Evolutionary conservation across 257 asterid species (phyloP), one percentile per base, ranked within the genome.

Genomic region (Striga asiatica): DNA sequence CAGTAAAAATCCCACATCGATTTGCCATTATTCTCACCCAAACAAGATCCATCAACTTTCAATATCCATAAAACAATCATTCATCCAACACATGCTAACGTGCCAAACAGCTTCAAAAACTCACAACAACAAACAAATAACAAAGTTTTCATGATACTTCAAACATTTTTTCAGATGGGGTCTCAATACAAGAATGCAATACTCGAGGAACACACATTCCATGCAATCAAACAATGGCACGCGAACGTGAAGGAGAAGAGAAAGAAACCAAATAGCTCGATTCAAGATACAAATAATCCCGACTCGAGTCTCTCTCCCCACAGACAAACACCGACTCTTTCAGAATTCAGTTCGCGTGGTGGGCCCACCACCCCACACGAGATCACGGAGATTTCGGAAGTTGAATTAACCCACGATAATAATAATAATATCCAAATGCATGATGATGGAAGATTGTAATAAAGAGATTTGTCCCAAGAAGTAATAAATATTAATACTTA

Each of bases 201-300:
- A 42, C 49, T 84, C 6, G 92, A 79, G 61, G 84, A 77, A 31
- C 73, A 74, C 19, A 75, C 84, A 19, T 43, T 78, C 24, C 79
- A 81, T 2, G 83, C 68, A 64, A 39, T 84, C 56, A 84, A 67
- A 61, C 66, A 55, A 47, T 84, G 92, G 95, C 92, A 84, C 65
- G 56, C 67, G 32, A 67, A 72, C 2, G 88, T 71, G 68, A 79
- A 53, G 71, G 68, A 68, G 28, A 84, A 75, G 64, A 68, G 70
- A 50, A 74, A 71, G 64, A 66, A 13, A 38, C 60, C 61, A 3
- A 41, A 16, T 4, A 6, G 21, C 8, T 7, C 1, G 35, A 29
- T 5, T 29, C 5, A 29, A 5, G 4, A 7, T 6, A 0, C 9
- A 2, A 16, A 13, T 6, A 39, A 39, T 16, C 47, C 8, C 1